Conservation (phyloP, 805 yeast species). For the Candida anglica region DNA sequence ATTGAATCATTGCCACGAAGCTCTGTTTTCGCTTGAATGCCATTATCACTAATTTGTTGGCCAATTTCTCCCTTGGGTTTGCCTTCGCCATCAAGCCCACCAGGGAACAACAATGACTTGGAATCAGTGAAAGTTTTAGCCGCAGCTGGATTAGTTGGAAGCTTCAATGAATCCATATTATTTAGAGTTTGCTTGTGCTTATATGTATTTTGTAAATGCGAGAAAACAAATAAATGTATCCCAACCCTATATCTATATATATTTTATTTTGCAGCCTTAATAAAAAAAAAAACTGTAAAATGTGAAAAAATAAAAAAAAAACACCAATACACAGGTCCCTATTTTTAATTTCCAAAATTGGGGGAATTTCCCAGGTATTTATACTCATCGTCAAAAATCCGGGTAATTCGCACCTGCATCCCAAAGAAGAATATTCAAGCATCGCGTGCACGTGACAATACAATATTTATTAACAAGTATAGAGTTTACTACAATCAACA, state of each 20-base stretch:
- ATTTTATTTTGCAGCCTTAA: conserved; percentile 1
- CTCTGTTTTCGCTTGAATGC: conserved; percentile 10
- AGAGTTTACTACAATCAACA: too few relatives aligned
- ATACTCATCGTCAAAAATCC: conserved; percentile 14
- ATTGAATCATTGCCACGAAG: conserved; percentile 14
- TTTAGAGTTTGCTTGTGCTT: conserved; percentile 8
- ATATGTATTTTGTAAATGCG: conserved; percentile 11
- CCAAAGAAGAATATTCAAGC: too few relatives aligned
- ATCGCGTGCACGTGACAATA: too few relatives aligned
- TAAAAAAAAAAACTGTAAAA: conserved; percentile 1
- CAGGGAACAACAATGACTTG: conserved; percentile 61
- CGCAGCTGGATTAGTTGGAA: conserved; percentile 74
- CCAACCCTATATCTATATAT: conserved; percentile 12
- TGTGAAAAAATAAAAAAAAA: conserved; percentile 6
- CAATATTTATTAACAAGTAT: too few relatives aligned
- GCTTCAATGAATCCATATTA: conserved; percentile 65
- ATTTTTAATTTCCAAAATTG: conserved; percentile 8
- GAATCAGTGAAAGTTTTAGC: conserved; percentile 71
- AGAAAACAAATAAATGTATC: conserved; percentile 44
- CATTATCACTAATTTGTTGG: conserved; percentile 6
- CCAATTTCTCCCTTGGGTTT: conserved; percentile 12
- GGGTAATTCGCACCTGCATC: conserved; percentile 10
- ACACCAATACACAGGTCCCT: conserved; percentile 3
- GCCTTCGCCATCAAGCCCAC: conserved; percentile 35
- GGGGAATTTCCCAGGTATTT: conserved; percentile 17